A percentile compares a stretch with the other conserved stretches of the same genome.
These are phyloP conservation scores for Ogataea trehalophila DNA, from an alignment of 805 yeast genomes.

Conservation along the genomic window DNA sequence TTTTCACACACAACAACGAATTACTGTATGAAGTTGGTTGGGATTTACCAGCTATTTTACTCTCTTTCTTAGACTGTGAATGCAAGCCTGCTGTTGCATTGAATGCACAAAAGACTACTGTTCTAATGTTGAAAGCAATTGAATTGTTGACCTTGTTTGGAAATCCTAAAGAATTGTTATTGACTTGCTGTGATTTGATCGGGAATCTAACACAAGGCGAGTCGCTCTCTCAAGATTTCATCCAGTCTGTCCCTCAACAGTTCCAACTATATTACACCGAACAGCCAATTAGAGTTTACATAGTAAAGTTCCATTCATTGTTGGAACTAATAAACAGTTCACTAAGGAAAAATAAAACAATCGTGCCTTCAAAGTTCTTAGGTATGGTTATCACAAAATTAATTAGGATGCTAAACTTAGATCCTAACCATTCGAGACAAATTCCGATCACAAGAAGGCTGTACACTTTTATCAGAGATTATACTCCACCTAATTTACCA, in stretches of 20 bases:
- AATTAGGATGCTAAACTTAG: slow-evolving; percentile 44
- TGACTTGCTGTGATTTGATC: slow-evolving; percentile 66
- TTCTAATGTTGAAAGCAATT: slow-evolving; percentile 43
- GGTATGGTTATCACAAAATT: slow-evolving; percentile 61
- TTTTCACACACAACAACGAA: slow-evolving; percentile 42
- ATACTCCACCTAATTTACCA: slow-evolving; percentile 43
- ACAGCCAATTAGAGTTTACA: slow-evolving; percentile 32
- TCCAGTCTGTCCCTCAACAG: slow-evolving; percentile 8
- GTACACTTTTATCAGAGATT: slow-evolving; percentile 58
- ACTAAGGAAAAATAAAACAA: slow-evolving; percentile 56
- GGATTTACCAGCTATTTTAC: slow-evolving; percentile 76
- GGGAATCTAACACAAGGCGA: slow-evolving; percentile 25
- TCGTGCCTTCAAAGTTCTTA: slow-evolving; percentile 76
- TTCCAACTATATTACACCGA: slow-evolving; percentile 5
- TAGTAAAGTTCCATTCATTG: slow-evolving; percentile 58
- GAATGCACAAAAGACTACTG: slow-evolving; percentile 36
- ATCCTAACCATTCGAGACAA: slow-evolving; percentile 30
- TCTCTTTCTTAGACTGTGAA: slow-evolving; percentile 43
- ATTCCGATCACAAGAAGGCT: slow-evolving; percentile 54
- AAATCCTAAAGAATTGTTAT: slow-evolving; percentile 73
- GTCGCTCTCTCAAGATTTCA: slow-evolving; percentile 10
- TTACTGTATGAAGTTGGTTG: slow-evolving; percentile 73
- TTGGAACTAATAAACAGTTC: slow-evolving; percentile 60
- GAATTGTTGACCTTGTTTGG: slow-evolving; percentile 64
- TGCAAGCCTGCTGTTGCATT: slow-evolving; percentile 30